phyloP scores from a whole-genome alignment of 345 rosid genomes.

The Aquilaria sinensis region DNA sequence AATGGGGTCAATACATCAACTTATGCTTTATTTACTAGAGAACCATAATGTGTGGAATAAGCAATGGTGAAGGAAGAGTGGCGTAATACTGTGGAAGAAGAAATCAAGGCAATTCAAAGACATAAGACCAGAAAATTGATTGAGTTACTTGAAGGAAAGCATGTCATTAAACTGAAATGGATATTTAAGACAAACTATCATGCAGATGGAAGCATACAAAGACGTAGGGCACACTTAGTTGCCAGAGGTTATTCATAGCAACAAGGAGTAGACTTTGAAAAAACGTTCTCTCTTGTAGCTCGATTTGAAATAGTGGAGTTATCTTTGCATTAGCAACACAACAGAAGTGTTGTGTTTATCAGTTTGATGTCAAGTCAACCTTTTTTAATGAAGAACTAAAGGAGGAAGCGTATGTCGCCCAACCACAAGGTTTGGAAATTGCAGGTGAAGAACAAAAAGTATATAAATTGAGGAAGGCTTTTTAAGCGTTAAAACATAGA shows the following conservation, averaged over 20 bases:
- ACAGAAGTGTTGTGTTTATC: constrained; percentile 4
- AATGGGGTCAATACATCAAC: too few species aligned
- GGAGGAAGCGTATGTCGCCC: constrained; percentile 9
- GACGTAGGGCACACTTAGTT: constrained; percentile 4
- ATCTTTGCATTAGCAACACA: not conserved
- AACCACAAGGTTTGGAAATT: constrained; percentile 2
- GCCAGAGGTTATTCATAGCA: constrained; percentile 6
- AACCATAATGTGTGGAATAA: not conserved
- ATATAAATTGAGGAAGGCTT: not conserved
- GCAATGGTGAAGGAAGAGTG: not conserved
- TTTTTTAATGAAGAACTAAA: constrained; percentile 10
- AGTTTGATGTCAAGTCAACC: constrained; percentile 13
- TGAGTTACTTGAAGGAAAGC: constrained; percentile 1
- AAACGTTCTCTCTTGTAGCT: not conserved
- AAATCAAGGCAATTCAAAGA: not conserved
- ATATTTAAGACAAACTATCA: constrained; percentile 3
- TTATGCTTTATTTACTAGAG: not conserved
- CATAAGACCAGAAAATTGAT: not conserved
- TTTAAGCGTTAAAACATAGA: not conserved
- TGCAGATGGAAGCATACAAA: constrained; percentile 9
- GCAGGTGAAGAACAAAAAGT: not conserved
- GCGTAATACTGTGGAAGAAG: not conserved
- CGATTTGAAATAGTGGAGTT: constrained; percentile 4
- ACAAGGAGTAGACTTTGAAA: not conserved
- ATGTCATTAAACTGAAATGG: constrained; percentile 11